These are phyloP conservation scores for Auriscalpium vulgare DNA, from an alignment of 768 basidiomycete genomes.

Conservation along the genomic window DNA sequence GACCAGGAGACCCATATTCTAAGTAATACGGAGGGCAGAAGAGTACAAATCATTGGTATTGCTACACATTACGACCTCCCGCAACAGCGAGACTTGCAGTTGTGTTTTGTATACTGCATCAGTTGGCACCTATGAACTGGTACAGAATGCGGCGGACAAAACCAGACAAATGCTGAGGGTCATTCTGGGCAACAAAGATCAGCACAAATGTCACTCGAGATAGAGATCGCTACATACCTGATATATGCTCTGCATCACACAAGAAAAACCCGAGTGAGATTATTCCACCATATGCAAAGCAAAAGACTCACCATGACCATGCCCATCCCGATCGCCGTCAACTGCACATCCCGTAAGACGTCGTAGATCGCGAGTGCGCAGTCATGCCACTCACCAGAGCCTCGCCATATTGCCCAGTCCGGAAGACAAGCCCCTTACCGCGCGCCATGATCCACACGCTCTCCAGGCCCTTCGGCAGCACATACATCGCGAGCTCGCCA, in stretches of 20 bases:
- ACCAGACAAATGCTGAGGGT: slow-evolving; percentile 76
- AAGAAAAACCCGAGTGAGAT: no score
- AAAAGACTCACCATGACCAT: slow-evolving; percentile 72
- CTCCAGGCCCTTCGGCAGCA: slow-evolving; percentile 83
- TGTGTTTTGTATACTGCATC: neutral
- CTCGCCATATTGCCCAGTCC: slow-evolving; percentile 64
- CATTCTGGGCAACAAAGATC: slow-evolving; percentile 30
- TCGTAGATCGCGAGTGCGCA: no score
- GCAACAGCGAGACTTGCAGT: no score
- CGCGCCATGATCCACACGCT: slow-evolving; percentile 80
- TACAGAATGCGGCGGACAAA: slow-evolving; percentile 76
- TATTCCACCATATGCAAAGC: neutral
- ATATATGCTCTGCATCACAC: slow-evolving; percentile 38
- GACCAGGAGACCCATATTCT: no score
- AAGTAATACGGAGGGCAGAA: no score
- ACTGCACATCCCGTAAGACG: slow-evolving; percentile 18
- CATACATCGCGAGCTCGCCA: slow-evolving; percentile 88
- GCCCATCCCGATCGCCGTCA: slow-evolving; percentile 75
- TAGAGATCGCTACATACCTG: slow-evolving; percentile 33
- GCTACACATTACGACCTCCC: no score
- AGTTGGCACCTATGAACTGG: slow-evolving; percentile 87
- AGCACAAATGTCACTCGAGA: neutral
- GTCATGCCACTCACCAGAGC: slow-evolving; percentile 38
- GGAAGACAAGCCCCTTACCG: slow-evolving; percentile 67
- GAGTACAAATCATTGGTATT: no score